Base-by-base conservation (phyloP, 768 basidiomycete genomes). In the Tricholoma flavovirens region DNA sequence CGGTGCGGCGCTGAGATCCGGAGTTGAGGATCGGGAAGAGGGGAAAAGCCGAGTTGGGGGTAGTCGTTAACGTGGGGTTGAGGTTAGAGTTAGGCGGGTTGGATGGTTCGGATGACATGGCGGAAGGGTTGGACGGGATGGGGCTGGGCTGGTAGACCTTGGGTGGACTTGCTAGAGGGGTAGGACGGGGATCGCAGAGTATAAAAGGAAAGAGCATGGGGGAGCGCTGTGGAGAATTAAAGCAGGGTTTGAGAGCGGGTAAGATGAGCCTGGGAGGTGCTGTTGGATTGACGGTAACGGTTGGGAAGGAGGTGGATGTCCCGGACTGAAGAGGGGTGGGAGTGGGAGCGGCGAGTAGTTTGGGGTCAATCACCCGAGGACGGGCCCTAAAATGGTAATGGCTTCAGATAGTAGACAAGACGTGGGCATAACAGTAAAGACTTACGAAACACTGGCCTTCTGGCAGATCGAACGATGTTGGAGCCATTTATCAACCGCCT, bases 1-100 rank as follows among this genome's bases (percentile, higher is more conserved):
- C 88, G 60, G 87, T 90, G 55, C 86, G 79, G 29, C 87, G 74
- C 21, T 87, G 81, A 15, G 86, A 83, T 61, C 87, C 88, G 59
- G 86, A 45, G 43, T 45, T 45, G 22, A 24, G 58, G 52, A 40
- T 26, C 5, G 36, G 71, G 14, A 56, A 49, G 36, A 53, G 56
- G 22, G 59, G 46, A 33, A 53, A 54, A 12, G 59, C 38, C 14
- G 56, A 33, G 36, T 57, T 19, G 51, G 57, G 19, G 30, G 58
- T 45, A 38, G 57, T 29, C 46, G 52, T 46, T 46, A 35, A 17
- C 48, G 56, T 8, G 21, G 24, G 2, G 22, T 14, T 24, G 43
- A 22, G 14, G n/a, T n/a, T n/a, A 5, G 50, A 55, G 45, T 32
- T 54, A 12, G 14, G 5, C 5, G 14, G 12, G 35, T 36, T 36